A percentile compares a stretch with the other conserved stretches of the same genome.
These are phyloP conservation scores for Calonectria multiphialidica DNA, from an alignment of 2,329 filamentous ascomycete species.

Conservation along the genomic window DNA sequence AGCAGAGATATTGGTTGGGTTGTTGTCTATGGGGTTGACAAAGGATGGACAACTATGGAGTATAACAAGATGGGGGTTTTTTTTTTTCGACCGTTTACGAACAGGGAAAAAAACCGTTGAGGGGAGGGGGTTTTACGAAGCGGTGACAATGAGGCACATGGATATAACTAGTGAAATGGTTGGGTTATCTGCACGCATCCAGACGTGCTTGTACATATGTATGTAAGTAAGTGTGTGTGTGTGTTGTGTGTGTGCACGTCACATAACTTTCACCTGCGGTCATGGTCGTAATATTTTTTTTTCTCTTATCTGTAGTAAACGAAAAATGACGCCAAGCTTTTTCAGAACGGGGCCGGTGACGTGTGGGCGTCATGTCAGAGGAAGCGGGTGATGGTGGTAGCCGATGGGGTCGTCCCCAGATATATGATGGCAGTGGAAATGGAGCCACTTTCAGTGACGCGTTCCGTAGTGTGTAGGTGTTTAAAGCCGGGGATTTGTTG, in stretches of 20 bases:
- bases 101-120: too few species aligned
- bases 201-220: background rate
- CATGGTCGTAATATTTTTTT: background rate
- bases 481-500: background rate
- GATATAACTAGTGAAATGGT: too few species aligned
- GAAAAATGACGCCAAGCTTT: conserved; percentile 4
- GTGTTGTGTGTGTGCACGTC: background rate
- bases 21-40: background rate
- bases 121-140: too few species aligned
- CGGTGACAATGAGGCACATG: background rate
- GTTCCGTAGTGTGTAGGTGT: background rate
- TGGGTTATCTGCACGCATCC: too few species aligned
- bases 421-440: background rate
- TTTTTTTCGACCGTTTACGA: too few species aligned
- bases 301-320: conserved; percentile 2
- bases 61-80: too few species aligned
- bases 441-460: background rate
- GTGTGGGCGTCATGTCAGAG: background rate
- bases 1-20: background rate
- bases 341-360: background rate
- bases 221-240: background rate
- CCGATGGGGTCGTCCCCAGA: background rate
- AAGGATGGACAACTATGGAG: too few species aligned
- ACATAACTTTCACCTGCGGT: background rate
- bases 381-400: background rate